Evolutionary conservation across 805 yeast genomes (phyloP).

Genomic region (Metschnikowia dekortorum): DNA sequence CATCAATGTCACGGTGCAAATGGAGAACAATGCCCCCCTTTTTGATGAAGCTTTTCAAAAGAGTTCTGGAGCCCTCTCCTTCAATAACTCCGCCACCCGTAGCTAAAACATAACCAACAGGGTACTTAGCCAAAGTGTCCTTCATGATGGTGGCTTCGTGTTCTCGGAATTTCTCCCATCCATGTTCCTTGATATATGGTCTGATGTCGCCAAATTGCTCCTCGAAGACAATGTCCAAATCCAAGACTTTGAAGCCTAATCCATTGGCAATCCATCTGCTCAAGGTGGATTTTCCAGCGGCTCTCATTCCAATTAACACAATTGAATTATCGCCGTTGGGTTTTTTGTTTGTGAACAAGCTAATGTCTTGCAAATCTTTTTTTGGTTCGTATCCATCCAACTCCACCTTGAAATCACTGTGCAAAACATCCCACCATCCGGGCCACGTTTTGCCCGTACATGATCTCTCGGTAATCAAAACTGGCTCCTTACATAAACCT

Average conservation of each 20-base stretch:
- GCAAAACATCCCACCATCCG: conserved; percentile 98
- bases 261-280: conserved; percentile 72
- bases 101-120: conserved; percentile 64
- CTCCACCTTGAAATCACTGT: conserved; percentile 56
- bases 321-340: conserved; percentile 52
- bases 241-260: conserved; percentile 66
- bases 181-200: conserved; percentile 54
- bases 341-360: conserved; percentile 17
- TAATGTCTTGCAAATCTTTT: conserved; percentile 15
- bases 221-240: conserved; percentile 73
- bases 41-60: conserved; percentile 50
- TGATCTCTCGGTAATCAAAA: conserved; percentile 75
- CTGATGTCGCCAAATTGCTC: conserved; percentile 51
- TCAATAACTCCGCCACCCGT: conserved; percentile 98
- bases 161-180: conserved; percentile 86
- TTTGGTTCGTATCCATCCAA: conserved; percentile 66
- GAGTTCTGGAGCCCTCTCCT: conserved; percentile 57
- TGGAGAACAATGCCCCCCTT: conserved; percentile 81
- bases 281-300: conserved; percentile 90
- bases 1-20: conserved; percentile 80
- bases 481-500: conserved; percentile 60
- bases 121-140: conserved; percentile 39
- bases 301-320: conserved; percentile 93
- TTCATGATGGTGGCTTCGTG: conserved; percentile 57
- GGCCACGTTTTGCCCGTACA: conserved; percentile 99